A percentile compares a stretch with the other conserved stretches of the same genome.
These are phyloP conservation scores for Sicyos edulis DNA, from an alignment of 306 rosid genomes.

Conservation along the genomic window DNA sequence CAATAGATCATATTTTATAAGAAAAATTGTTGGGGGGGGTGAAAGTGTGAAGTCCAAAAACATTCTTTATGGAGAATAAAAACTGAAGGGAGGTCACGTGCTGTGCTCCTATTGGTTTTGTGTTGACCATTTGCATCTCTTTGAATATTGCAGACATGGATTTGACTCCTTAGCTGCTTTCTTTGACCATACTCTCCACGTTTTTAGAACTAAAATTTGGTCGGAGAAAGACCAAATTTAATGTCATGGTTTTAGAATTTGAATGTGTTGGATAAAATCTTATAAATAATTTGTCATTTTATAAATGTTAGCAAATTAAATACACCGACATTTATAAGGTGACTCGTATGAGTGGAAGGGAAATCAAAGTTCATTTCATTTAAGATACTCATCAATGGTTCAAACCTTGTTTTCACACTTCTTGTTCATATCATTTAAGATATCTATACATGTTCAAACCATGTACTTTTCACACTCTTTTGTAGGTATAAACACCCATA, in stretches of 20 bases:
- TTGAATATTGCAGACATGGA: conserved; percentile 6
- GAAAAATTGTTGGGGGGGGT: not conserved
- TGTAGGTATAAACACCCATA: not conserved
- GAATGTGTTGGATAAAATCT: too few species aligned
- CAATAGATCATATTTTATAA: not conserved
- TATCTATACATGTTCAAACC: not conserved
- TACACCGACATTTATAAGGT: too few species aligned
- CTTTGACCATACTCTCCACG: conserved; percentile 21
- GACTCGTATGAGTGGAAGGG: too few species aligned
- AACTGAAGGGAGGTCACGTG: conserved; percentile 1
- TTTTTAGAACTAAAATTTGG: not conserved
- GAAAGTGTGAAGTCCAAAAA: conserved; percentile 21
- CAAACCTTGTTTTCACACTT: not conserved
- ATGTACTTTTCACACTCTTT: not conserved
- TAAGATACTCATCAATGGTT: not conserved
- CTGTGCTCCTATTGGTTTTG: conserved; percentile 1
- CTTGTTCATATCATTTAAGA: not conserved
- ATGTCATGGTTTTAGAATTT: too few species aligned
- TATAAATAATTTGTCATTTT: too few species aligned
- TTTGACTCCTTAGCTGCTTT: conserved; percentile 21
- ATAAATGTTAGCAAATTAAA: too few species aligned
- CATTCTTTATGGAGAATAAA: conserved; percentile 19
- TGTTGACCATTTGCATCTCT: conserved; percentile 11
- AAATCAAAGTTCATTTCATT: not conserved
- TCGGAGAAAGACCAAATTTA: too few species aligned